Conservation (phyloP, 78 protist species). For the Neovahlkampfia damariscottae region DNA sequence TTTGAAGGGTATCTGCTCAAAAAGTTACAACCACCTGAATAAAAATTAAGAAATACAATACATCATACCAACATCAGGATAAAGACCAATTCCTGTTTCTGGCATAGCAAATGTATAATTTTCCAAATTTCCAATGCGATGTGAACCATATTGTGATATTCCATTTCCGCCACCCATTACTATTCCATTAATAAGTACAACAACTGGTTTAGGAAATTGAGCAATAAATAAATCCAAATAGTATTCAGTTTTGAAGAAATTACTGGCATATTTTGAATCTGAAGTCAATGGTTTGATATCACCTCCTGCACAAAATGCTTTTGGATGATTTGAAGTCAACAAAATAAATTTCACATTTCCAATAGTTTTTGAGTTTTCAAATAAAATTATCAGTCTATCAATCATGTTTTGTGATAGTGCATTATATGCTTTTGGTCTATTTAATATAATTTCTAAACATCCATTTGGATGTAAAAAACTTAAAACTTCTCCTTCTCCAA, state of each 20-base stretch:
- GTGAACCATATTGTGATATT: slow-evolving; percentile 2
- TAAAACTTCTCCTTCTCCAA: background rate
- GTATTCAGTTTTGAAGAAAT: slow-evolving; percentile 69
- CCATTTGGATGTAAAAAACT: background rate
- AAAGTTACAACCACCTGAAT: no score
- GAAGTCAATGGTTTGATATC: slow-evolving; percentile 55
- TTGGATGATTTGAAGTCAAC: slow-evolving; percentile 50
- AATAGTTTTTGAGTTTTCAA: background rate
- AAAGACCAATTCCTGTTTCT: slow-evolving; percentile 35
- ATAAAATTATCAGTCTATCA: slow-evolving; percentile 17
- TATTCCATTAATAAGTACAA: slow-evolving; percentile 59
- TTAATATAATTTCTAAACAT: slow-evolving; percentile 4
- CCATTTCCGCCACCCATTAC: slow-evolving; percentile 67
- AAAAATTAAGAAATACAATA: no score
- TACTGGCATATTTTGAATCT: background rate
- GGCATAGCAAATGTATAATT: slow-evolving; percentile 68
- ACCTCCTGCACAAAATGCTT: slow-evolving; percentile 85
- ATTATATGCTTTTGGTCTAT: slow-evolving; percentile 53
- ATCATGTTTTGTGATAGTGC: slow-evolving; percentile 34
- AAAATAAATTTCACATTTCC: background rate
- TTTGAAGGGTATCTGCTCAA: no score
- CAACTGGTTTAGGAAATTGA: slow-evolving; percentile 34
- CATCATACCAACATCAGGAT: slow-evolving; percentile 57
- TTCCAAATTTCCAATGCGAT: slow-evolving; percentile 53
- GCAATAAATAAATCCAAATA: slow-evolving; percentile 41